Percentiles rank a stretch among this genome's conserved stretches.
phyloP scores from a whole-genome alignment of 2,329 filamentous ascomycete genomes.

The Moelleriella libera region DNA sequence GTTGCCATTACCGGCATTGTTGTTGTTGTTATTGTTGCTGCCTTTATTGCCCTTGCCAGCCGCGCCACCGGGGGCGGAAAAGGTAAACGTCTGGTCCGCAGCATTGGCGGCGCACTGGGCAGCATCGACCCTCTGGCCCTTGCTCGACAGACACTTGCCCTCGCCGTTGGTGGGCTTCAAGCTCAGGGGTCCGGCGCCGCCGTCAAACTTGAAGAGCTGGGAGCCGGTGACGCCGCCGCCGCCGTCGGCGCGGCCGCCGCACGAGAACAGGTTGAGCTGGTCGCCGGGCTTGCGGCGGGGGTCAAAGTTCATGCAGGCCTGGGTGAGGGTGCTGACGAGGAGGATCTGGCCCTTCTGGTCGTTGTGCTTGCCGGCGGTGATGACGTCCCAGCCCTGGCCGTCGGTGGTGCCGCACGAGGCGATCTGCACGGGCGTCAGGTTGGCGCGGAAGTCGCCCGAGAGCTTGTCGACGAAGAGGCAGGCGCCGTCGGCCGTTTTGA shows the following conservation, averaged over 20 bases:
- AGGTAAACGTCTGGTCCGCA: constrained; percentile 1
- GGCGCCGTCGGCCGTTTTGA: constrained; percentile 27
- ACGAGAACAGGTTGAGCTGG: constrained; percentile 42
- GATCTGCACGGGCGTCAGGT: constrained; percentile 30
- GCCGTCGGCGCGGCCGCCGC: constrained; percentile 42
- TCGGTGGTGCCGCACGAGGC: constrained; percentile 25
- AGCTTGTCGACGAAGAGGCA: constrained; percentile 32
- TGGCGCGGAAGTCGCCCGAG: constrained; percentile 32
- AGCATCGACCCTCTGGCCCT: constrained; percentile 19
- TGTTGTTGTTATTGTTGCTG: neutral
- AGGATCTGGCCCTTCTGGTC: constrained; percentile 29
- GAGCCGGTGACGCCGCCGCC: constrained; percentile 34
- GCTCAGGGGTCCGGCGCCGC: constrained; percentile 23
- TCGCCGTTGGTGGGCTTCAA: constrained; percentile 30
- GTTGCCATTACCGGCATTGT: neutral
- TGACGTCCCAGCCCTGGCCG: constrained; percentile 32
- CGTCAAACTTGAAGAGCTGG: constrained; percentile 34
- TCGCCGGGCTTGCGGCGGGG: constrained; percentile 12
- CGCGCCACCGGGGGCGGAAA: neutral
- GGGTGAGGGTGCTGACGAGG: constrained; percentile 40
- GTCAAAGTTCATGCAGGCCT: constrained; percentile 46
- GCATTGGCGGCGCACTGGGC: neutral
- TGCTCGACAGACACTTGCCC: constrained; percentile 26
- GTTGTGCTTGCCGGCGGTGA: constrained; percentile 36
- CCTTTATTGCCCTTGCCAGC: neutral